phyloP scores from a whole-genome alignment of 768 basidiomycete genomes.

The Termitomyces titanicus region DNA sequence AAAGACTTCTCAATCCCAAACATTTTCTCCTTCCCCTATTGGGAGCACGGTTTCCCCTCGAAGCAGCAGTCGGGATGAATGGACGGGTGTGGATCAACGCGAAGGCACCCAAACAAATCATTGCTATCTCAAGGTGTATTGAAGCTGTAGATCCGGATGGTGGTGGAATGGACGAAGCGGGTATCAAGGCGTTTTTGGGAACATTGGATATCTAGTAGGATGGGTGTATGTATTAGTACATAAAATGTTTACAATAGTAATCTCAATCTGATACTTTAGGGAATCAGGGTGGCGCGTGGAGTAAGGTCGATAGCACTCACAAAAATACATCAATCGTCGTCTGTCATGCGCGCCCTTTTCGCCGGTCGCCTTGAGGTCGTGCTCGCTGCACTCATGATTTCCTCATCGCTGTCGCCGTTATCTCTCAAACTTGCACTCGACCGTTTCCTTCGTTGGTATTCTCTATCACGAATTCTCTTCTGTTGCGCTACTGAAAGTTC shows the following conservation, averaged over 20 bases:
- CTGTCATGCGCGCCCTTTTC: conserved; percentile 64
- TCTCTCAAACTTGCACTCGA: conserved; percentile 61
- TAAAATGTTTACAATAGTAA: conserved; percentile 10
- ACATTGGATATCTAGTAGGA: conserved; percentile 38
- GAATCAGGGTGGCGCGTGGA: not conserved
- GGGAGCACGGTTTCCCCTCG: conserved; percentile 80
- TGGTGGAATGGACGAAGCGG: conserved; percentile 53
- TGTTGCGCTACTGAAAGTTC: conserved; percentile 69
- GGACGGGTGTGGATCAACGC: conserved; percentile 89
- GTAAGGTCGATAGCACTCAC: not conserved
- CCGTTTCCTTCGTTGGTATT: conserved; percentile 77
- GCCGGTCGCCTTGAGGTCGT: conserved; percentile 55
- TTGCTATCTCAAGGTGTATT: conserved; percentile 75
- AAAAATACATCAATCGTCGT: conserved; percentile 50
- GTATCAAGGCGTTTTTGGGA: conserved; percentile 49
- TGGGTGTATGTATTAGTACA: conserved; percentile 8
- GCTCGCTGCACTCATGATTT: conserved; percentile 43
- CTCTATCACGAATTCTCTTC: conserved; percentile 75
- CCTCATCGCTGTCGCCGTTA: conserved; percentile 75
- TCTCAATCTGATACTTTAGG: conserved; percentile 2
- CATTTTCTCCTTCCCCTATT: conserved; percentile 82
- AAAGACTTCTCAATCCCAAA: conserved; percentile 73
- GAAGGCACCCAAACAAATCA: conserved; percentile 67
- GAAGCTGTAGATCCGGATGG: conserved; percentile 78
- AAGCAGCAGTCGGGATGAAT: conserved; percentile 87